Evolutionary conservation across 2,329 filamentous ascomycete genomes (phyloP), one percentile per base, ranked within the genome.

Genomic region (Anisogramma anomala): DNA sequence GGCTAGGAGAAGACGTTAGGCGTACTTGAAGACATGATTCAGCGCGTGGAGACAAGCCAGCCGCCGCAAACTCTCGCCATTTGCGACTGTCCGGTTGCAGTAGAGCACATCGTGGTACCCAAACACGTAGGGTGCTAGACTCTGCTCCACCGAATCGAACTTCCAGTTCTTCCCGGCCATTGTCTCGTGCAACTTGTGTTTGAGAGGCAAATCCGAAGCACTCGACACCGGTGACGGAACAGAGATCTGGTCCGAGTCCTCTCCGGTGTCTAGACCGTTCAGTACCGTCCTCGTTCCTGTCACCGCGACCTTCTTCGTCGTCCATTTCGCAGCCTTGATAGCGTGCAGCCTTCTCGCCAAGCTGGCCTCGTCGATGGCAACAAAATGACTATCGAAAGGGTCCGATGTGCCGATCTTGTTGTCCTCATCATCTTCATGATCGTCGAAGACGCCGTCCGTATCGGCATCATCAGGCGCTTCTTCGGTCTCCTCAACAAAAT

Each of bases 21-120:
- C 72, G 57, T 58, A 79, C 75, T 94, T 95, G 61, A 94, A 79
- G 30, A 96, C 70, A 56, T 96, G 91, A 58, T 96, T 96, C 10
- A 96, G 67, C 3, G 82, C 80, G 60, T 98, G 91, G 1, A 95
- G 67, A 51, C 83, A 86, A 13, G 78, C 70, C 38, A 94, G 64
- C 30, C 79, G 76, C 37, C 86, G 77, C 36, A 96, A 58, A 4
- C 68, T 71, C 17, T 72, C 66, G 0, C 84, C 74, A 55, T 89
- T 91, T 13, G 69, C 64, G 2, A 79, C 61, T 0, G 74, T 84
- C 32, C 89, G 73, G 39, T 78, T 77, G 42, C 81, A 84, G 53
- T 83, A 84, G 1, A 95, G 62, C 1, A 94, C 52, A 55, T 96
- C 89, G 41, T 77, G 74, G 55, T 96, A 94, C 50, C 78, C 77